Evolutionary conservation across 2,329 filamentous ascomycete species (phyloP).

Genomic region (Daldinia sp.): DNA sequence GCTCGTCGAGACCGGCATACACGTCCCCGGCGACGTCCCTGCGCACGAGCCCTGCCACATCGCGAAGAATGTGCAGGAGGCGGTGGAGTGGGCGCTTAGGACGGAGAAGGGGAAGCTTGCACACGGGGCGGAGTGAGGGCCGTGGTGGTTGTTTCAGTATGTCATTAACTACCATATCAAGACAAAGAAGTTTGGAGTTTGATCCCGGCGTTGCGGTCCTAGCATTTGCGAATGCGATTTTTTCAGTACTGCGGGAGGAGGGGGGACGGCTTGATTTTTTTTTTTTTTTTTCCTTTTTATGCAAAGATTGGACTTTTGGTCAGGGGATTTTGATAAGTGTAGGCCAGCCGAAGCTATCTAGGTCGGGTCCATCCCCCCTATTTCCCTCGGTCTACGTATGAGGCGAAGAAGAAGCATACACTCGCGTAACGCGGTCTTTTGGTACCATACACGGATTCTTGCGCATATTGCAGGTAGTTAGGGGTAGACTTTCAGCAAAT

Average conservation of each 20-base stretch:
- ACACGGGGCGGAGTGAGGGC: too few relatives aligned
- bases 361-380: neutral
- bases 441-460: neutral
- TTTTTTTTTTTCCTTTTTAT: neutral
- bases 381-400: neutral
- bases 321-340: neutral
- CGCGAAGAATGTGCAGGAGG: conserved; percentile 71
- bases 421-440: neutral
- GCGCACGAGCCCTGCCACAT: conserved; percentile 67
- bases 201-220: neutral
- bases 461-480: neutral
- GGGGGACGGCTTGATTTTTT: neutral
- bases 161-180: neutral
- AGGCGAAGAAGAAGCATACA: neutral
- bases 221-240: neutral
- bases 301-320: neutral
- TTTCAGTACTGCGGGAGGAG: neutral
- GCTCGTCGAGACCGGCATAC: conserved; percentile 76
- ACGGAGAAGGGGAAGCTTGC: conserved; percentile 19
- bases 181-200: neutral
- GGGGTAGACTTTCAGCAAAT: neutral
- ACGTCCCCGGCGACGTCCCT: conserved; percentile 58
- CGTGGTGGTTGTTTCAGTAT: too few relatives aligned
- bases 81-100: conserved; percentile 71
- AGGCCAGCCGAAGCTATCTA: neutral